These are phyloP conservation scores for Lagenaria siceraria DNA, from an alignment of 306 rosid species.

Conservation along the genomic window DNA sequence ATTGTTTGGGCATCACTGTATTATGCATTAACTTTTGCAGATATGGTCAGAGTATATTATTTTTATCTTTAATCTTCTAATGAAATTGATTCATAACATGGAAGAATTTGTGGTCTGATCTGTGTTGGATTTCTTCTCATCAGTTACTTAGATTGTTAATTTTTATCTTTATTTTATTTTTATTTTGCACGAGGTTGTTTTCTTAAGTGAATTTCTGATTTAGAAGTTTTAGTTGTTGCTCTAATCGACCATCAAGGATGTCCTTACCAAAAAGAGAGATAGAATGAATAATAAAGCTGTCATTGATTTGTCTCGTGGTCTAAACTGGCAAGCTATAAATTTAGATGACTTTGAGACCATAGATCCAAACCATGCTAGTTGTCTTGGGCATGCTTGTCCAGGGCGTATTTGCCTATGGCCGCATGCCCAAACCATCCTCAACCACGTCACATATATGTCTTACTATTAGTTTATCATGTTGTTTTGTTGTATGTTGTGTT, in stretches of 20 bases:
- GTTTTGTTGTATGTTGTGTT: no score
- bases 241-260: not conserved
- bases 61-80: not conserved
- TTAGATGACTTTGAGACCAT: not conserved
- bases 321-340: not conserved
- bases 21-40: not conserved
- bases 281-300: not conserved
- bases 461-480: no score
- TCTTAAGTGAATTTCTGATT: not conserved
- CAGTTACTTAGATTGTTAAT: not conserved
- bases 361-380: not conserved
- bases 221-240: not conserved
- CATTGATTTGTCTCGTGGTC: not conserved
- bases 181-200: not conserved
- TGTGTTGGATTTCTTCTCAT: not conserved
- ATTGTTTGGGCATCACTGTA: slow-evolving; percentile 9
- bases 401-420: no score
- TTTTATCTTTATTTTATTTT: not conserved
- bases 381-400: no score
- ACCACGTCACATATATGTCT: no score
- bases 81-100: not conserved
- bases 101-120: not conserved
- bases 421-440: no score
- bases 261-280: not conserved
- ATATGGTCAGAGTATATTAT: not conserved